Percentiles rank a stretch among this genome's conserved stretches.
Conservation (phyloP, 495 filamentous ascomycete species). For the Penicillium paradoxum region DNA sequence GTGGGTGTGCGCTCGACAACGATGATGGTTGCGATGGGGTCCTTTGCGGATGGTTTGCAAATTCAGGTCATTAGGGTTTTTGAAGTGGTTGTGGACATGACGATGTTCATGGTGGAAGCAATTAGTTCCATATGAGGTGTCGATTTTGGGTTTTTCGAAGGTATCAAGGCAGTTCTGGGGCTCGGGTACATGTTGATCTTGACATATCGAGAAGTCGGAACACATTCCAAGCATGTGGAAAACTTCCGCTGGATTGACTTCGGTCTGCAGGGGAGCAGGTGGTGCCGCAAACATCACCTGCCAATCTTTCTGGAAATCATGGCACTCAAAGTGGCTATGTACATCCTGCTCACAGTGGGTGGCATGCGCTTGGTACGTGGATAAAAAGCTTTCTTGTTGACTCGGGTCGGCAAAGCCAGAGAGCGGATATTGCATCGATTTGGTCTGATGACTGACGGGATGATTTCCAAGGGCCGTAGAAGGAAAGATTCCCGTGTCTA, state of each 20-base stretch:
- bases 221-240: conserved; percentile 43
- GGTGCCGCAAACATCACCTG: conserved; percentile 22
- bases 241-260: conserved; percentile 37
- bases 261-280: conserved; percentile 24
- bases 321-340: conserved; percentile 29
- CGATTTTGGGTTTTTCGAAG: conserved; percentile 11
- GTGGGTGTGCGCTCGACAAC: conserved; percentile 33
- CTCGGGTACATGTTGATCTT: conserved; percentile 26
- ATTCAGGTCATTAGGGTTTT: conserved; percentile 26
- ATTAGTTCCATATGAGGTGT: conserved; percentile 19
- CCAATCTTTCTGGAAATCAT: conserved; percentile 32
- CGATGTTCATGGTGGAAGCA: conserved; percentile 29
- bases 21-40: conserved; percentile 37
- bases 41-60: conserved; percentile 22
- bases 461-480: conserved; percentile 16
- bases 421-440: conserved; percentile 16
- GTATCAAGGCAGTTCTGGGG: conserved; percentile 13
- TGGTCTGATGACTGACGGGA: conserved; percentile 18
- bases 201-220: conserved; percentile 29
- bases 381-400: conserved; percentile 24
- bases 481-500: conserved; percentile 30
- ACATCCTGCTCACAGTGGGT: conserved; percentile 34
- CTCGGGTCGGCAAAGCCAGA: conserved; percentile 14
- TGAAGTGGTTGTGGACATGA: conserved; percentile 25
- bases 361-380: conserved; percentile 26